Conservation (phyloP, 2,329 filamentous ascomycete species). For the Fusarium phyllophilum region DNA sequence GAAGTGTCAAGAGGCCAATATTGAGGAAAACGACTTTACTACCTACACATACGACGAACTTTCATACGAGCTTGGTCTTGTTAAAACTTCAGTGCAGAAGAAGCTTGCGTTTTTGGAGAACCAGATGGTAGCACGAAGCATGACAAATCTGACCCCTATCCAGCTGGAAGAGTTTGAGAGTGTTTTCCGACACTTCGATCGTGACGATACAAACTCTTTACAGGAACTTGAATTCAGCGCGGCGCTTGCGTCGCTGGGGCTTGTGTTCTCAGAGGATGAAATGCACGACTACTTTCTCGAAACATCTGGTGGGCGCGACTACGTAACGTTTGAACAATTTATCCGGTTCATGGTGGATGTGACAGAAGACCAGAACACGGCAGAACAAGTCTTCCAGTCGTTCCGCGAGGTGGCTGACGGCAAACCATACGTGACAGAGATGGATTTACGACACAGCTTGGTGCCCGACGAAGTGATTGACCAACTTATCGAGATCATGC, state of each 20-base stretch:
- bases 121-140: slow-evolving; percentile 96
- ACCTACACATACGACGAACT: slow-evolving; percentile 98
- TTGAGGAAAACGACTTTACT: slow-evolving; percentile 99
- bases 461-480: slow-evolving; percentile 98
- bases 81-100: slow-evolving; percentile 92
- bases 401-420: slow-evolving; percentile 98
- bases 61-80: slow-evolving; percentile 89
- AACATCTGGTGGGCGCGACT: slow-evolving; percentile 80
- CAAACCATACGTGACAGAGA: slow-evolving; percentile 98
- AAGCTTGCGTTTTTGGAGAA: slow-evolving; percentile 98
- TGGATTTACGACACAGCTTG: slow-evolving; percentile 92
- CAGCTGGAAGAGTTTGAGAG: slow-evolving; percentile 99
- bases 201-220: slow-evolving; percentile 88
- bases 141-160: slow-evolving; percentile 98
- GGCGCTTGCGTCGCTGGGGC: slow-evolving; percentile 89
- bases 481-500: slow-evolving; percentile 88
- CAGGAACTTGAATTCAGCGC: slow-evolving; percentile 96
- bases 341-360: slow-evolving; percentile 99
- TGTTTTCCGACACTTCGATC: slow-evolving; percentile 97
- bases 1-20: slow-evolving; percentile 95
- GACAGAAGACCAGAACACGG: slow-evolving; percentile 98
- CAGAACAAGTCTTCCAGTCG: slow-evolving; percentile 97
- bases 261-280: slow-evolving; percentile 97
- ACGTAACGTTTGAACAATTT: slow-evolving; percentile 97
- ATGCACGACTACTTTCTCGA: slow-evolving; percentile 96